phyloP scores from a whole-genome alignment of 345 rosid species.

The Clausena lansium region DNA sequence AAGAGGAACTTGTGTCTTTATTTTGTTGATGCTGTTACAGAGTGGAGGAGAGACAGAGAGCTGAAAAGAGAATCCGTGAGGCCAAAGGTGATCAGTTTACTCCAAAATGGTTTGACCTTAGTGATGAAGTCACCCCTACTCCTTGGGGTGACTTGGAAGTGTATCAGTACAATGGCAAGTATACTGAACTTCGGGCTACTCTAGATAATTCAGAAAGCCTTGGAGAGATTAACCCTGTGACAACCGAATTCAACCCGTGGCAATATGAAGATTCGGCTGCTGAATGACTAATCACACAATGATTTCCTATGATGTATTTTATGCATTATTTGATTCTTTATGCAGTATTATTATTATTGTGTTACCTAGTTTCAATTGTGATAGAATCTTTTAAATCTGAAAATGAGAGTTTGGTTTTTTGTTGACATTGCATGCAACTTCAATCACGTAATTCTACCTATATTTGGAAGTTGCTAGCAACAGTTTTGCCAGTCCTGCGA shows the following conservation, averaged over 20 bases:
- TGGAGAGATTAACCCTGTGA: slow-evolving; percentile 35
- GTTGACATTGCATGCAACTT: neutral
- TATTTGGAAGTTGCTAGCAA: neutral
- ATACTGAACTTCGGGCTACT: slow-evolving; percentile 48
- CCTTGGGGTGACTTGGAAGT: slow-evolving; percentile 91
- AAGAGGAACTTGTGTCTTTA: neutral
- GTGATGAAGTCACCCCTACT: slow-evolving; percentile 60
- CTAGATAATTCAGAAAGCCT: slow-evolving; percentile 39
- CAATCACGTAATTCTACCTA: too few species aligned
- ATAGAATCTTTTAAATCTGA: neutral
- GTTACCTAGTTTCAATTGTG: neutral
- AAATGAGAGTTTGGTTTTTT: slow-evolving; percentile 4
- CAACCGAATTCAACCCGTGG: slow-evolving; percentile 72
- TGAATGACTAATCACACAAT: slow-evolving; percentile 4
- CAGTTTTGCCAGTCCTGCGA: too few species aligned
- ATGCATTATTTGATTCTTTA: slow-evolving; percentile 2
- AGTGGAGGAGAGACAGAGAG: slow-evolving; percentile 77
- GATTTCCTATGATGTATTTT: neutral
- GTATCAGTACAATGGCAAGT: slow-evolving; percentile 73
- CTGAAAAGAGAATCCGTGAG: slow-evolving; percentile 71
- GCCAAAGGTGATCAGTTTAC: slow-evolving; percentile 53
- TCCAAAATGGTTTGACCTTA: slow-evolving; percentile 70
- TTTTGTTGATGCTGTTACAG: slow-evolving; percentile 15
- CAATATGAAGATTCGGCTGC: slow-evolving; percentile 44
- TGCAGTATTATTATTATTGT: neutral